Conservation (phyloP, 2,329 filamentous ascomycete genomes). For the Colletotrichum ledebouriae region DNA sequence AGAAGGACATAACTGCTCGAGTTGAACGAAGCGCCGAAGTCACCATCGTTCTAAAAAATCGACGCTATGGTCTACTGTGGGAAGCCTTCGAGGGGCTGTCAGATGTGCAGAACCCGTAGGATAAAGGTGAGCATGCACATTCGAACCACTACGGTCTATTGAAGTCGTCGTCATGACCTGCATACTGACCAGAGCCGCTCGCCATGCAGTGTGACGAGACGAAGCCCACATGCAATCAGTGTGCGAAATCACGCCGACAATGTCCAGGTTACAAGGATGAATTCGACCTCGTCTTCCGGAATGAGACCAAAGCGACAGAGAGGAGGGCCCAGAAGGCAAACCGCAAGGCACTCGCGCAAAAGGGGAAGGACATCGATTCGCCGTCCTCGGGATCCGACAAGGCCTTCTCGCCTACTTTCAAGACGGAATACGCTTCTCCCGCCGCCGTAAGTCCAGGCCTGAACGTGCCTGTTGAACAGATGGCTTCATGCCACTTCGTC, state of each 20-base stretch:
- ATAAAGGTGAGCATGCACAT: conserved; percentile 73
- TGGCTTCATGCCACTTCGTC: conserved; percentile 71
- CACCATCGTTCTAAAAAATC: neutral
- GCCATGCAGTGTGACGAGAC: conserved; percentile 73
- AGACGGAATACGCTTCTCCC: conserved; percentile 42
- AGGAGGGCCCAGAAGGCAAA: conserved; percentile 70
- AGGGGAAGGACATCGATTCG: conserved; percentile 48
- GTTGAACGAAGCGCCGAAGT: no score
- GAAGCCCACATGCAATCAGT: conserved; percentile 75
- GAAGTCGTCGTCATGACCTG: neutral
- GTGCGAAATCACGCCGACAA: conserved; percentile 71
- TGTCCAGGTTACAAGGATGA: conserved; percentile 79
- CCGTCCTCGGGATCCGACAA: conserved; percentile 44
- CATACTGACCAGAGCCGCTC: conserved; percentile 41
- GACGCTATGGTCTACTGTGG: conserved; percentile 74
- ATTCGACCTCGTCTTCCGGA: conserved; percentile 79
- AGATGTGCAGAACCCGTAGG: conserved; percentile 79
- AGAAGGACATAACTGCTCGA: neutral
- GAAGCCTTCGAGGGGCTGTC: conserved; percentile 77
- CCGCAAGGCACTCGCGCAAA: conserved; percentile 60
- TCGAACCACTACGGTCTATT: neutral
- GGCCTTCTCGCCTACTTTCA: conserved; percentile 43
- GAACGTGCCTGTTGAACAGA: conserved; percentile 64
- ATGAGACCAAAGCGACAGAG: conserved; percentile 78
- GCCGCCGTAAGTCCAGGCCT: conserved; percentile 53